Conservation (phyloP, 352 stramenopile genomes). For the Lagenidium sp. region DNA sequence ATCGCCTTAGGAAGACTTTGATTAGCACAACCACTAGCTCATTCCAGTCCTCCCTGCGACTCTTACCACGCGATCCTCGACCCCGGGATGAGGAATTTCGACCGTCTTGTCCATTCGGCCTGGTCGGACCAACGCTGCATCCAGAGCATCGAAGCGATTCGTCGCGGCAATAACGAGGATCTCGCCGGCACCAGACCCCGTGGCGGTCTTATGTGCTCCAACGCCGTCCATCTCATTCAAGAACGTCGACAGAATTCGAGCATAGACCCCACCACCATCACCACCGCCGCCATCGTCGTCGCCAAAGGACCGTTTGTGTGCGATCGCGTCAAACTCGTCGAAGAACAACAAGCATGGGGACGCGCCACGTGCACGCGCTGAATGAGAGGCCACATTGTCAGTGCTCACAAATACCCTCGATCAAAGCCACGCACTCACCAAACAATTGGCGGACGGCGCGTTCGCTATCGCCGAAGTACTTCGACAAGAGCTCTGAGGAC, state of each 20-base stretch:
- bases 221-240: slow-evolving; percentile 85
- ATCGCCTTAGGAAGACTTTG: no score
- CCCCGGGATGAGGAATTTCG: slow-evolving; percentile 42
- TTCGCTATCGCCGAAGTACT: slow-evolving; percentile 85
- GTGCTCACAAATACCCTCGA: background rate
- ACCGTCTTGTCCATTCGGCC: slow-evolving; percentile 74
- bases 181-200: slow-evolving; percentile 15
- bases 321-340: slow-evolving; percentile 80
- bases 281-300: slow-evolving; percentile 21
- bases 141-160: slow-evolving; percentile 58
- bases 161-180: slow-evolving; percentile 71
- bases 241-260: slow-evolving; percentile 74
- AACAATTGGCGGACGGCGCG: slow-evolving; percentile 74
- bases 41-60: background rate
- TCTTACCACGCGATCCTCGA: slow-evolving; percentile 28
- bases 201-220: slow-evolving; percentile 16
- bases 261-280: slow-evolving; percentile 49
- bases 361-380: slow-evolving; percentile 55
- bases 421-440: slow-evolving; percentile 23
- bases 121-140: slow-evolving; percentile 62
- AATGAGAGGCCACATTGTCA: background rate
- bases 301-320: slow-evolving; percentile 61
- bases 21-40: background rate
- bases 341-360: slow-evolving; percentile 81
- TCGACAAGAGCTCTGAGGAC: slow-evolving; percentile 78